Conservation (phyloP, 441 rosid species). For the Jatropha multifida region DNA sequence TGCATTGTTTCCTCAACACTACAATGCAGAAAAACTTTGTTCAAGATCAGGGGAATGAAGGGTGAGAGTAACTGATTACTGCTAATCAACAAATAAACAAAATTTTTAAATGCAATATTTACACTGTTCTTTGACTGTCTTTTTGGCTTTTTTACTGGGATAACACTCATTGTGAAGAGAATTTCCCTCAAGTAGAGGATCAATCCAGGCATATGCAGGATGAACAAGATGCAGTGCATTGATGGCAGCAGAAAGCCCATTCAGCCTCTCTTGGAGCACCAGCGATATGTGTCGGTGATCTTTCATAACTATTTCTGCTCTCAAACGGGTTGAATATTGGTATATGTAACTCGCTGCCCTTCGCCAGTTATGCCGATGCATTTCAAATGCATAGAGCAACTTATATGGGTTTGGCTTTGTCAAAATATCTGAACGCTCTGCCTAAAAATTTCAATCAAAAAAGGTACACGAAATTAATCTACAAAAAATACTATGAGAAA, state of each 20-base stretch:
- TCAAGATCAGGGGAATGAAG: background rate
- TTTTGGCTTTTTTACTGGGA: slow-evolving; percentile 84
- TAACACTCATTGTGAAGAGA: slow-evolving; percentile 37
- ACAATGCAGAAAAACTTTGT: background rate
- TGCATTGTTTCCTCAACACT: background rate
- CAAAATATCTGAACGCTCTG: slow-evolving; percentile 75
- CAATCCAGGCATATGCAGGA: slow-evolving; percentile 92
- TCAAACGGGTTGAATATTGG: slow-evolving; percentile 71
- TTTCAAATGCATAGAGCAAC: slow-evolving; percentile 93
- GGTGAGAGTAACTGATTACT: slow-evolving; percentile 7
- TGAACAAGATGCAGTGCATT: slow-evolving; percentile 87
- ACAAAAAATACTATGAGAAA: slow-evolving; percentile 15
- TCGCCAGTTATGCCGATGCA: slow-evolving; percentile 93
- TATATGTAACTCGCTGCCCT: slow-evolving; percentile 90
- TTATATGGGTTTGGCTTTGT: slow-evolving; percentile 85
- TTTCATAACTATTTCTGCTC: slow-evolving; percentile 54
- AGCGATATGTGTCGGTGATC: slow-evolving; percentile 59
- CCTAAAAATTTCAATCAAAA: slow-evolving; percentile 52
- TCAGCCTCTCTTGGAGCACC: slow-evolving; percentile 81
- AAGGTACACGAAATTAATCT: slow-evolving; percentile 13
- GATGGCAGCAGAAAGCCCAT: slow-evolving; percentile 88
- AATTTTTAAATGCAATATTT: slow-evolving; percentile 28
- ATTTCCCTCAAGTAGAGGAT: slow-evolving; percentile 50
- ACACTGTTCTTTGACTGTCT: slow-evolving; percentile 50
- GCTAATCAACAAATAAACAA: slow-evolving; percentile 4